These are phyloP conservation scores for Boechera retrofracta DNA, from an alignment of 345 rosid genomes.

Conservation along the genomic window DNA sequence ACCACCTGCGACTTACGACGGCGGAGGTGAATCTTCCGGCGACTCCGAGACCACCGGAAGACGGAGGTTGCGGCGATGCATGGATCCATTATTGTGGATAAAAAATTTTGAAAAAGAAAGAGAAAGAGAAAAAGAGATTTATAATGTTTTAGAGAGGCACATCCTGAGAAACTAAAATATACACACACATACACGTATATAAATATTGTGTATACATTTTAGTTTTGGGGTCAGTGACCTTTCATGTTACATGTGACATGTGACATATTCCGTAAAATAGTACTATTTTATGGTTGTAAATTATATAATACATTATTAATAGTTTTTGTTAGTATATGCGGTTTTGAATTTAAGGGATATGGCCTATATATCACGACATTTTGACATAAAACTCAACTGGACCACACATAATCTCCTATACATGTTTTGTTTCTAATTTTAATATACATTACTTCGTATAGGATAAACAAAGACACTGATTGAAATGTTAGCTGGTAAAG, in stretches of 20 bases:
- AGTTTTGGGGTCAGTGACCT: constrained; percentile 33
- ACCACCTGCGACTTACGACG: constrained; percentile 58
- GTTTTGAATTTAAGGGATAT: constrained; percentile 9
- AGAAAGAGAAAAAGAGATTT: neutral
- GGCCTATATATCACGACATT: constrained; percentile 33
- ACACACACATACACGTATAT: neutral
- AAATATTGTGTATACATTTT: neutral
- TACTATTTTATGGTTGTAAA: constrained; percentile 12
- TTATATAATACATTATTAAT: neutral
- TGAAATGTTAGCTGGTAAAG: constrained; percentile 4
- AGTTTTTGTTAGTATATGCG: constrained; percentile 13
- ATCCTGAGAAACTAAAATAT: constrained; percentile 33
- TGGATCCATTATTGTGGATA: constrained; percentile 30
- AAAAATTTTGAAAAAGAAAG: neutral
- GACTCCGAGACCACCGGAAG: constrained; percentile 37
- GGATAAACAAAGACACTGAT: neutral
- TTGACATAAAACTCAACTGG: constrained; percentile 28
- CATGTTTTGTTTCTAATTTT: constrained; percentile 1
- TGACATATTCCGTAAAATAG: constrained; percentile 28
- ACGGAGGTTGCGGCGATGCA: constrained; percentile 22
- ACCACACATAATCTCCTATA: constrained; percentile 23
- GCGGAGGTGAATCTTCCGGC: constrained; percentile 50
- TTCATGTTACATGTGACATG: constrained; percentile 48
- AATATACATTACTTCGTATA: too few relatives aligned
- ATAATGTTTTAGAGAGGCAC: constrained; percentile 2